Conservation (phyloP, 2,329 filamentous ascomycete genomes). For the Cytospora schulzeri region DNA sequence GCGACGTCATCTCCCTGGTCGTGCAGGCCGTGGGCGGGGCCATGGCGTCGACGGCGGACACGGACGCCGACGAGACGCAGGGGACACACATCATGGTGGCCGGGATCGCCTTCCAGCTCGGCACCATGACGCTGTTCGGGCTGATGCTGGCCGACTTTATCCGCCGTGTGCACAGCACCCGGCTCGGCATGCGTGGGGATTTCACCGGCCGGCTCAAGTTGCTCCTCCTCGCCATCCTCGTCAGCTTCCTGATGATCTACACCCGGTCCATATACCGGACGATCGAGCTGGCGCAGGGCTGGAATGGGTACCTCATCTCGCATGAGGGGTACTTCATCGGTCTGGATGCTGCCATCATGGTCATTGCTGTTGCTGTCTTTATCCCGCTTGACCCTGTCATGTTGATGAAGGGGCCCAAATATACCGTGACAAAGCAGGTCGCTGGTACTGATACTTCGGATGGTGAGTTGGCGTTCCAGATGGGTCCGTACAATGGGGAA, state of each 20-base stretch:
- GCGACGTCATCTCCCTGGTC: constrained; percentile 48
- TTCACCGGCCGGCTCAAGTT: constrained; percentile 35
- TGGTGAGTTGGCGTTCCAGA: constrained; percentile 3
- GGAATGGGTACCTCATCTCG: constrained; percentile 53
- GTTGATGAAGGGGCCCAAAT: constrained; percentile 2
- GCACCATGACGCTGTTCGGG: constrained; percentile 50
- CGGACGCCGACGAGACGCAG: constrained; percentile 31
- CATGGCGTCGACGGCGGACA: constrained; percentile 45
- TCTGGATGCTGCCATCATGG: constrained; percentile 52
- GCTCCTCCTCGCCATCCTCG: constrained; percentile 40
- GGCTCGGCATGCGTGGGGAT: constrained; percentile 33
- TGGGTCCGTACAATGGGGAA: constrained; percentile 4
- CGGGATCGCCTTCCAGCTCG: constrained; percentile 53
- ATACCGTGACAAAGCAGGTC: background rate
- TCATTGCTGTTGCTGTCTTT: constrained; percentile 47
- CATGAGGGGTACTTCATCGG: constrained; percentile 52
- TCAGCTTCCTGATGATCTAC: constrained; percentile 48
- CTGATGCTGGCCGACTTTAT: constrained; percentile 43
- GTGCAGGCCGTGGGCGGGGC: constrained; percentile 52
- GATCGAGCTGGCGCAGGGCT: constrained; percentile 52
- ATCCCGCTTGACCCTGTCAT: constrained; percentile 45
- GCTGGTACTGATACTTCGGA: constrained; percentile 19
- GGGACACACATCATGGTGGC: constrained; percentile 53
- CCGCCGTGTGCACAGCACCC: constrained; percentile 35
- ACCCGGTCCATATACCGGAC: constrained; percentile 52